Evolutionary conservation across 306 rosid genomes (phyloP), one percentile per base, ranked within the genome.

Genomic region (Malus orientalis): DNA sequence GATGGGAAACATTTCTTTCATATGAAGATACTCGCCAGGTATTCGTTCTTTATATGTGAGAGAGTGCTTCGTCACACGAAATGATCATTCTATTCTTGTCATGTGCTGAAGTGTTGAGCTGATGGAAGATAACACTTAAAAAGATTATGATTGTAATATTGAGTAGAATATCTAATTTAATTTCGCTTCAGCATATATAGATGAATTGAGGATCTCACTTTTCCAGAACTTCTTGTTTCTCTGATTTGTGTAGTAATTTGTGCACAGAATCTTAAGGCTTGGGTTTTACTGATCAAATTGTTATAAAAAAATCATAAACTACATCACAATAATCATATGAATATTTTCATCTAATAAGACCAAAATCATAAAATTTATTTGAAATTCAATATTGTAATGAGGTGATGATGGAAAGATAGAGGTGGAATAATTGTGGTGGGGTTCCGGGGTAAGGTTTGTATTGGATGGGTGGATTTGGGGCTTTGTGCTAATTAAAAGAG

Each of bases 1-100:
- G 99, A 67, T 92, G 99, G 99, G 97, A 95, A 91, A 92, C 99
- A 40, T 95, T 95, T 85, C 80, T 95, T 68, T 95, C 97, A 6
- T 95, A 92, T 54, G 99, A 95, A 89, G 99, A 95, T 76, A 86
- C 91, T 33, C 86, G 89, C 42, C 97, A 91, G 96, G 97, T 95
- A 88, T 61, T 18, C 68, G 55, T 42, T 13, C 27, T 73, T 33
- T 64, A 33, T 6, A 67, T 73, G 23, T 12, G 57, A 22, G 63
- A 58, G 15, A 22, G 30, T 61, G 23, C 55, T 66, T 40, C 33
- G 60, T 27, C 14, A 67, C 70, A 59, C 27, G 69, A 3, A 4
- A 11, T 70, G n/a, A 57, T 83, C 42, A 49, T 73, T 49, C 71
- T 16, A 18, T 30, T 66, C 33, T 60, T 60, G 65, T 60, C 29